A percentile compares a stretch with the other conserved stretches of the same genome.
These are phyloP conservation scores for Kwoniella mangroviensis DNA, from an alignment of 768 basidiomycete species.

Conservation along the genomic window DNA sequence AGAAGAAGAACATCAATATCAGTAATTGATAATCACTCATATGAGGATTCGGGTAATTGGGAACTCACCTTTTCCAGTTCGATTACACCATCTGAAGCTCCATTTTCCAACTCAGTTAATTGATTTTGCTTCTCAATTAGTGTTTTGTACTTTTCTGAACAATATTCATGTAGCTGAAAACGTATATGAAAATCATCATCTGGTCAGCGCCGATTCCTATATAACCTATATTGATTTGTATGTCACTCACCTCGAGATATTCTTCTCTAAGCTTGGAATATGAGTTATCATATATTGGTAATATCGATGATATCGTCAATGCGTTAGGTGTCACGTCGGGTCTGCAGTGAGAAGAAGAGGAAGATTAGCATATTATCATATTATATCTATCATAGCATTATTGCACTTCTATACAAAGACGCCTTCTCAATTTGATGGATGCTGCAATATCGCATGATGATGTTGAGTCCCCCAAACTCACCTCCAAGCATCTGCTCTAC, in stretches of 20 bases:
- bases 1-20: not conserved
- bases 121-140: conserved; percentile 37
- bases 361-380: no score
- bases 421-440: no score
- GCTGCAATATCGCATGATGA: no score
- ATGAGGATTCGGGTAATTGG: not conserved
- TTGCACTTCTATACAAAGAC: no score
- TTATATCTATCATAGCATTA: no score
- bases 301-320: conserved; percentile 46
- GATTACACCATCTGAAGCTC: conserved; percentile 40
- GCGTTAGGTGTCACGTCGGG: conserved; percentile 49
- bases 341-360: conserved; percentile 18
- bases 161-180: conserved; percentile 40
- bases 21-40: no score
- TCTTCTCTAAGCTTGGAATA: conserved; percentile 47
- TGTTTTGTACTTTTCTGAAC: conserved; percentile 31
- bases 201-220: no score
- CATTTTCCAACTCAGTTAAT: conserved; percentile 35
- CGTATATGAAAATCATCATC: conserved; percentile 1
- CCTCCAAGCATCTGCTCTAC: conserved; percentile 52
- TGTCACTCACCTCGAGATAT: conserved; percentile 41
- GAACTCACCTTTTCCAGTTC: conserved; percentile 50
- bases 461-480: conserved; percentile 23
- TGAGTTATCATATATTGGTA: conserved; percentile 53
- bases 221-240: not conserved